These are phyloP conservation scores for Termitomyces sp. DNA, from an alignment of 768 basidiomycete genomes.

Conservation along the genomic window DNA sequence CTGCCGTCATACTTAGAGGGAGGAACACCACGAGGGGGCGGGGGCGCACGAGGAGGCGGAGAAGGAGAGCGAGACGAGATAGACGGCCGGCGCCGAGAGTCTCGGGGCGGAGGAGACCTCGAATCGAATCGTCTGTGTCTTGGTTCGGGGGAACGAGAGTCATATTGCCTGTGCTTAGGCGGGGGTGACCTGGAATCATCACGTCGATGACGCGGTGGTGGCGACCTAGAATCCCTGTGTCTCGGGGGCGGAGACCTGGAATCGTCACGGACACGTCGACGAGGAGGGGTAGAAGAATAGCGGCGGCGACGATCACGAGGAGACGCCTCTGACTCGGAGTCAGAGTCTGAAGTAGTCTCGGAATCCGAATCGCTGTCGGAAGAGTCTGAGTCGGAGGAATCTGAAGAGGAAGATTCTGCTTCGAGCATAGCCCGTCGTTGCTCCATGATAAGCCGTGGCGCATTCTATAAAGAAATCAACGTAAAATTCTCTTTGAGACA, in stretches of 20 bases:
- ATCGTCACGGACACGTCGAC: conserved; percentile 16
- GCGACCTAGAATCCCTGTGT: conserved; percentile 1
- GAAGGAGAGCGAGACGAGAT: conserved; percentile 11
- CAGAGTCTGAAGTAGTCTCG: conserved; percentile 18
- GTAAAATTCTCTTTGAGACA: neutral
- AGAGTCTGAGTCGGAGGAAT: conserved; percentile 34
- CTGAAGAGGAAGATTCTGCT: conserved; percentile 42
- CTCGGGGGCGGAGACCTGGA: conserved; percentile 17
- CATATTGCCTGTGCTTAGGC: conserved; percentile 6
- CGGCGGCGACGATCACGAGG: conserved; percentile 19
- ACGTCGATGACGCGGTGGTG: conserved; percentile 12
- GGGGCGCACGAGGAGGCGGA: conserved; percentile 4
- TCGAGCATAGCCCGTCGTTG: conserved; percentile 87
- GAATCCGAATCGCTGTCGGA: conserved; percentile 22
- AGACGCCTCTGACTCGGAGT: conserved; percentile 16
- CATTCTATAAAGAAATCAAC: conserved; percentile 56
- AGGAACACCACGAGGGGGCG: conserved; percentile 4
- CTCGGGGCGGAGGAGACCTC: conserved; percentile 19
- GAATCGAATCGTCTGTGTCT: conserved; percentile 17
- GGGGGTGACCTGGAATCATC: conserved; percentile 22
- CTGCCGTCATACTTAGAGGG: conserved; percentile 2
- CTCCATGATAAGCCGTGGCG: conserved; percentile 89
- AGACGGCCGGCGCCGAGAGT: conserved; percentile 7
- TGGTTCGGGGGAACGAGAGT: conserved; percentile 5
- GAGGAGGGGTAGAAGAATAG: conserved; percentile 22